Conservation (phyloP, 169 alveolate genomes). For the Sarcocystis neurona region DNA sequence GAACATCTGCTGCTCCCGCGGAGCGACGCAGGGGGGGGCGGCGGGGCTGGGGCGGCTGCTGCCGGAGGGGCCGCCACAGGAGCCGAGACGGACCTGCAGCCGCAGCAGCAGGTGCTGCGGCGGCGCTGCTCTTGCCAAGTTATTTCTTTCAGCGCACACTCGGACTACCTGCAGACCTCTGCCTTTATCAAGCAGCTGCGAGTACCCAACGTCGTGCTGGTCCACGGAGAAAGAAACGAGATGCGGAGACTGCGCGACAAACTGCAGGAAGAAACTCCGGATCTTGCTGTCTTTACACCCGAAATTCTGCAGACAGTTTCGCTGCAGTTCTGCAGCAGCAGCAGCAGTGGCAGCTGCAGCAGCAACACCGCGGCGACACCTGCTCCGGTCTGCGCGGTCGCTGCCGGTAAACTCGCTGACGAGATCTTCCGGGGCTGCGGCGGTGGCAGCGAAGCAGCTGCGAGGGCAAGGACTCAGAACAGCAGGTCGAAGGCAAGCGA, state of each 20-base stretch:
- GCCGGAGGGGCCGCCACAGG: slow-evolving; percentile 69
- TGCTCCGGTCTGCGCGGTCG: neutral
- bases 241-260: slow-evolving; percentile 45
- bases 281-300: slow-evolving; percentile 60
- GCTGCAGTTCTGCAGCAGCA: slow-evolving; percentile 11
- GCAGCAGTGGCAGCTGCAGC: neutral
- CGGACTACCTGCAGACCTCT: slow-evolving; percentile 86
- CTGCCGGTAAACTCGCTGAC: slow-evolving; percentile 19
- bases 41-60: slow-evolving; percentile 59
- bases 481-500: neutral
- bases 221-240: slow-evolving; percentile 64
- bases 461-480: neutral
- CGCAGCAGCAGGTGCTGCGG: slow-evolving; percentile 36
- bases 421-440: neutral
- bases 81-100: slow-evolving; percentile 65
- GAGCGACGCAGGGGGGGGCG: slow-evolving; percentile 78
- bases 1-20: slow-evolving; percentile 82
- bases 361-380: neutral
- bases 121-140: slow-evolving; percentile 77
- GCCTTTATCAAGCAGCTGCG: slow-evolving; percentile 38
- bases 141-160: slow-evolving; percentile 92
- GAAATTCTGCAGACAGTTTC: slow-evolving; percentile 58
- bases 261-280: slow-evolving; percentile 40
- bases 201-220: slow-evolving; percentile 60
- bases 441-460: neutral